Evolutionary conservation across 2,329 filamentous ascomycete species (phyloP).

Genomic region (Metarhizium robertsii): DNA sequence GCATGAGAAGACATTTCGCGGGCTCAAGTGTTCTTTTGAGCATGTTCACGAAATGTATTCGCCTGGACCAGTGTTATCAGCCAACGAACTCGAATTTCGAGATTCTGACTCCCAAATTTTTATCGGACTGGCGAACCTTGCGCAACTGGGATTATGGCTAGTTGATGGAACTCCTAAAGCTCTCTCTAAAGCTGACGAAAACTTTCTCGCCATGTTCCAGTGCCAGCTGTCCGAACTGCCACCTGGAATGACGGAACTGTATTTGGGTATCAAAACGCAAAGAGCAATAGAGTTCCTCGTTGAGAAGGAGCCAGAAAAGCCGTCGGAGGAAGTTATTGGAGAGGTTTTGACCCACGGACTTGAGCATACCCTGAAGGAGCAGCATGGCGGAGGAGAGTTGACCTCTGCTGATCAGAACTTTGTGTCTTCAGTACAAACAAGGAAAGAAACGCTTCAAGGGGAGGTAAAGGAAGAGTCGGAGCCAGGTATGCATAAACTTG

Average conservation of each 20-base stretch:
- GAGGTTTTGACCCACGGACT: constrained; percentile 49
- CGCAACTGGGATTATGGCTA: constrained; percentile 33
- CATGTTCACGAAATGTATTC: constrained; percentile 25
- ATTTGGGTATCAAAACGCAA: constrained; percentile 38
- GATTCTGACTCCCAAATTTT: constrained; percentile 23
- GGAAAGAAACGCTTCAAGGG: constrained; percentile 23
- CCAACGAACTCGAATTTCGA: constrained; percentile 23
- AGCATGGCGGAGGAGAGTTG: constrained; percentile 21
- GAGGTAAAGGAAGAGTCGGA: constrained; percentile 16
- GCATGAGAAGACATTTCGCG: constrained; percentile 21
- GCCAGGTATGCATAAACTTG: constrained; percentile 4
- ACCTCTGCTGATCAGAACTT: constrained; percentile 26
- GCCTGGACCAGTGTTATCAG: constrained; percentile 20
- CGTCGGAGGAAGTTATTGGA: constrained; percentile 41
- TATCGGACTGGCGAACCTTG: constrained; percentile 39
- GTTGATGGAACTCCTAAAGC: constrained; percentile 28
- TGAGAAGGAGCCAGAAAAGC: constrained; percentile 37
- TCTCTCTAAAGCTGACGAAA: constrained; percentile 32
- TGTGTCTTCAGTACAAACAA: constrained; percentile 21
- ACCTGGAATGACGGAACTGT: constrained; percentile 31
- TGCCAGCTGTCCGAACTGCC: constrained; percentile 35
- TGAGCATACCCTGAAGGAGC: constrained; percentile 33
- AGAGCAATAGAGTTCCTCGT: constrained; percentile 45
- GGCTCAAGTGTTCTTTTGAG: constrained; percentile 23
- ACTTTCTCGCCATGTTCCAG: constrained; percentile 35